phyloP scores from a whole-genome alignment of 1,284 basidiomycete species.

The Phlebopus sp. region DNA sequence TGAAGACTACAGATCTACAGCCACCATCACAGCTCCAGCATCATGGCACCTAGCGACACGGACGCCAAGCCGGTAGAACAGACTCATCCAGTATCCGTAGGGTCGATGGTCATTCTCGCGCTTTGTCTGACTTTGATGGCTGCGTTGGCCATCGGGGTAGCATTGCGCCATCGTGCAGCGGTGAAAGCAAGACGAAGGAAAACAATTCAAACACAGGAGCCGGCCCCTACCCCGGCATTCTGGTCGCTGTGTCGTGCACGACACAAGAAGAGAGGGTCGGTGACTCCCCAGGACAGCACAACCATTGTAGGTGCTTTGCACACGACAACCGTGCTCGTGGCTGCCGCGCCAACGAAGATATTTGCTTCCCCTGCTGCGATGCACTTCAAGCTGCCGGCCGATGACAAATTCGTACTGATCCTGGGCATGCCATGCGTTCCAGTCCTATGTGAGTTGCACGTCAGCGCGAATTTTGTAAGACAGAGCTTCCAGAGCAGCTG shows the following conservation, averaged over 20 bases:
- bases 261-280: not conserved
- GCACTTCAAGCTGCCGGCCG: slow-evolving; percentile 16
- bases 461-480: slow-evolving; percentile 5
- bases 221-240: not conserved
- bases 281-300: not conserved
- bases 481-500: not conserved
- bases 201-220: not conserved
- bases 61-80: slow-evolving; percentile 1
- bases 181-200: slow-evolving; percentile 3
- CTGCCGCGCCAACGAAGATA: slow-evolving; percentile 23
- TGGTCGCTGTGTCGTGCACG: slow-evolving; percentile 1
- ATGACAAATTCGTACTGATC: slow-evolving; percentile 22
- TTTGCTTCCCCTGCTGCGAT: slow-evolving; percentile 22
- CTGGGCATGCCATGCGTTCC: slow-evolving; percentile 15
- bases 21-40: not conserved
- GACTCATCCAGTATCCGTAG: slow-evolving; percentile 14
- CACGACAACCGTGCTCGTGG: slow-evolving; percentile 20
- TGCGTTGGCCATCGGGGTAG: slow-evolving; percentile 15
- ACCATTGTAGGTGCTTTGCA: slow-evolving; percentile 25
- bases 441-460: slow-evolving; percentile 4
- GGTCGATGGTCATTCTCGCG: slow-evolving; percentile 20
- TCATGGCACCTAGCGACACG: slow-evolving; percentile 21
- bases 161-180: slow-evolving; percentile 18
- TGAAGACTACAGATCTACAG: too few relatives aligned
- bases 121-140: slow-evolving; percentile 19